Base-by-base conservation (phyloP, 108 stramenopile genomes). In the Tribonema minus region DNA sequence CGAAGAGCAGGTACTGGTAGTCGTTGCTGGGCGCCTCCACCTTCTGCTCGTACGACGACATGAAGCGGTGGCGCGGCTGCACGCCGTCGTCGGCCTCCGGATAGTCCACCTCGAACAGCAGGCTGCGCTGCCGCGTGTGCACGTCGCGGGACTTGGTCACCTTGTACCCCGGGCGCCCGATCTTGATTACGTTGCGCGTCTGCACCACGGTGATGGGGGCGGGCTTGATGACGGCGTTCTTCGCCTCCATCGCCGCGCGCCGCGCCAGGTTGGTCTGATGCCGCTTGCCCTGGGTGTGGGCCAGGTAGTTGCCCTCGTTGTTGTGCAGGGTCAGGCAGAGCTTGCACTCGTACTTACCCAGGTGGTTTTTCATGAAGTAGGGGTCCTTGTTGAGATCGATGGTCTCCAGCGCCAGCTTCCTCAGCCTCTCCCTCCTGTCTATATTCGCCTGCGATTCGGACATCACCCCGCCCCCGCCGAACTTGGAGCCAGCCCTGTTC, bases 371-470 rank as follows among this genome's bases (percentile, higher is more conserved):
- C 92, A 98, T 92, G 70, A 99, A 86, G 78, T 99, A 99, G 12
- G 99, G 99, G 83, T 99, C 99, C 86, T 99, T 99, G 79, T 94
- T 94, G 32, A 99, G 81, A 85, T 99, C 99, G 71, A 97, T 92
- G 25, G 92, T 92, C 89, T 99, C 99, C 79, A 98, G 84, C 3
- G 96, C 99, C 72, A 99, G 84, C 71, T 94, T 91, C 25, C 93
- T 87, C 67, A 97, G 86, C 0, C 99, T 91, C 70, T 98, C 96
- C 87, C 96, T 92, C 26, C 96, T 90, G 79, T 99, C 96, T n/a
- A 96, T 89, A 62, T 93, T 94, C 61, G 94, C 86, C 65, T 95
- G 89, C 73, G 91, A 88, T 20, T 89, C 72, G 39, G 91, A 91
- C 70, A 91, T 88, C 41, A 94, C 91, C 70, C 98, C 98, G 58